A percentile compares a stretch with the other conserved stretches of the same genome.
phyloP scores from a whole-genome alignment of 768 basidiomycete species.

The Nevesoporus exiguus region DNA sequence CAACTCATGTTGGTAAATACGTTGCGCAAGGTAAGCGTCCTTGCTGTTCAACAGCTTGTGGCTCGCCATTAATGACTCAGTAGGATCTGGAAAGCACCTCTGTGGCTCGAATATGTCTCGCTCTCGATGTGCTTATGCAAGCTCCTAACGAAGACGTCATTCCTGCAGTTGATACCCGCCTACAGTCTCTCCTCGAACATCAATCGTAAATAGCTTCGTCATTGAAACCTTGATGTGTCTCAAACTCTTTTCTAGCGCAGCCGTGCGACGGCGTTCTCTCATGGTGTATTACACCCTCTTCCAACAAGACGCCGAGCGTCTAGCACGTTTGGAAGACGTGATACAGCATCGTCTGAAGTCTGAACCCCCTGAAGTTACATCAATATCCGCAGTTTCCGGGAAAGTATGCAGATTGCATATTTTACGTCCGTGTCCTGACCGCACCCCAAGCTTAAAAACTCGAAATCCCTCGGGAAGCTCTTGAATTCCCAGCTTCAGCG shows the following conservation, averaged over 20 bases:
- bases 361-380: conserved; percentile 8
- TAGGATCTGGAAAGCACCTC: conserved; percentile 70
- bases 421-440: conserved; percentile 3
- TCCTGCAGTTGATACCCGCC: conserved; percentile 67
- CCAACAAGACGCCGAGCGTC: conserved; percentile 40
- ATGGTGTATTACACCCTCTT: conserved; percentile 56
- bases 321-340: conserved; percentile 38
- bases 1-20: conserved; percentile 86
- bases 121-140: conserved; percentile 64
- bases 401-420: conserved; percentile 21
- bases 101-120: conserved; percentile 60
- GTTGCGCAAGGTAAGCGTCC: conserved; percentile 60
- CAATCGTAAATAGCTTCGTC: conserved; percentile 64
- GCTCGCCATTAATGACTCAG: conserved; percentile 1
- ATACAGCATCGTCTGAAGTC: conserved; percentile 11
- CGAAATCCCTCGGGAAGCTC: conserved; percentile 19
- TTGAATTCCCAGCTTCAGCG: conserved; percentile 21
- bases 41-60: not conserved
- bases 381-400: conserved; percentile 11
- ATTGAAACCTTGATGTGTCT: not conserved
- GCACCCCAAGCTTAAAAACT: conserved; percentile 20
- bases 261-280: conserved; percentile 61
- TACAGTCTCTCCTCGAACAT: conserved; percentile 66
- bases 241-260: conserved; percentile 38
- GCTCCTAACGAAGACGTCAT: conserved; percentile 63